Percentiles rank a stretch among this genome's conserved stretches.
Evolutionary conservation across 2,329 filamentous ascomycete genomes (phyloP).

Genomic region (Calcarisporium arbuscula): DNA sequence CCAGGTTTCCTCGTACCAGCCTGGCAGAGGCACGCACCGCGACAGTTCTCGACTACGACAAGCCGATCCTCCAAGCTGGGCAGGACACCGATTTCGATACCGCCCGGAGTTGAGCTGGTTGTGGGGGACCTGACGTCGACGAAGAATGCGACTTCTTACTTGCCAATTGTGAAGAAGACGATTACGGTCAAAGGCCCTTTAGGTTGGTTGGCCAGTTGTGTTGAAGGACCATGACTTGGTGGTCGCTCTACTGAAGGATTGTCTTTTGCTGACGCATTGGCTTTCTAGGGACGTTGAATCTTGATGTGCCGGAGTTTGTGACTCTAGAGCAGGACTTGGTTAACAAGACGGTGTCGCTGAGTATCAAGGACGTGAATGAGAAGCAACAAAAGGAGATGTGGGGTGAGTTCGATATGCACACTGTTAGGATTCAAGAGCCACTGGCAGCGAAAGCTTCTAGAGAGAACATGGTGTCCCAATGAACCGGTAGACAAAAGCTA

Average conservation of each 20-base stretch:
- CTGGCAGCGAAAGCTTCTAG: neutral
- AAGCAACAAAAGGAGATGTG: conserved; percentile 90
- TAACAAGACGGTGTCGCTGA: conserved; percentile 58
- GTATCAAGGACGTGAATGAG: conserved; percentile 59
- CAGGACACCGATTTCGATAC: conserved; percentile 70
- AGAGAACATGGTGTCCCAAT: no score
- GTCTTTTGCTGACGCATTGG: conserved; percentile 6
- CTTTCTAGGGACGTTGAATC: conserved; percentile 60
- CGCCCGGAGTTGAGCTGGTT: conserved; percentile 73
- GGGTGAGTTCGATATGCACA: conserved; percentile 50
- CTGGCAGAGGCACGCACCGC: conserved; percentile 46
- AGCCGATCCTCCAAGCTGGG: conserved; percentile 75
- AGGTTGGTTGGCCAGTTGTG: conserved; percentile 41
- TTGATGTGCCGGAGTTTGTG: conserved; percentile 75
- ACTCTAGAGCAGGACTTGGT: conserved; percentile 61
- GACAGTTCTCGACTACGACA: conserved; percentile 64
- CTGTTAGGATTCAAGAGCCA: neutral
- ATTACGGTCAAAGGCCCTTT: conserved; percentile 76
- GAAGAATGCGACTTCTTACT: conserved; percentile 52
- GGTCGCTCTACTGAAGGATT: conserved; percentile 5
- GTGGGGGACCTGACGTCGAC: conserved; percentile 55
- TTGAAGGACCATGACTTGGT: conserved; percentile 7
- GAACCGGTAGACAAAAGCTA: no score
- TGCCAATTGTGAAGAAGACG: conserved; percentile 55
- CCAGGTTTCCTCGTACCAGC: conserved; percentile 69